Evolutionary conservation across 2,329 filamentous ascomycete species (phyloP), one percentile per base, ranked within the genome.

Genomic region (Zymoseptoria brevis): DNA sequence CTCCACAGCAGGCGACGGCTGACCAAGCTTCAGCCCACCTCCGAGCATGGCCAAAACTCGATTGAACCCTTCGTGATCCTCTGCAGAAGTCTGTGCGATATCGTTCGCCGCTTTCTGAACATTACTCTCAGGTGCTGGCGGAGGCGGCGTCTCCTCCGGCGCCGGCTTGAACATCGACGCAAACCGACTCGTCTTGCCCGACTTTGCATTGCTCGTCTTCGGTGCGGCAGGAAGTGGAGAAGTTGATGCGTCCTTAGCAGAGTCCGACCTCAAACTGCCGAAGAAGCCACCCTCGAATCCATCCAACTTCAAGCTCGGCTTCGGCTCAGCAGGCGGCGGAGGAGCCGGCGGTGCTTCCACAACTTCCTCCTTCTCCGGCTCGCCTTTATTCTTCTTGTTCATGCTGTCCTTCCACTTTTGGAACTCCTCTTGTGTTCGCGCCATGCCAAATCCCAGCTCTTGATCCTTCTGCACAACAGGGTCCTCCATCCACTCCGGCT

Each of bases 331-430:
- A 21, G 67, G 60, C 22, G 62, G 62, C 19, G 60, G 61, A 16
- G 62, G 62, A 4, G 62, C 63, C 2, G 59, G 54, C 8, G 62
- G 54, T 22, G 66, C 24, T 16, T 66, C 61, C 16, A 61, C 60
- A 30, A 55, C 57, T 19, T 55, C 45, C 26, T 59, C 48, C 56
- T 67, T 61, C 24, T 76, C 74, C 9, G 68, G 66, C 41, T 70
- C 59, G 7, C 61, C 60, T 41, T 67, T 67, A 53, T 75, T 79
- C 67, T 79, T 79, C 59, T 80, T 68, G 74, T 89, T 93, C 90
- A 95, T 95, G 64, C 82, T 83, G 67, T 95, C 90, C 81, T 96
- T 96, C 85, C 93, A 96, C 66, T 89, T 89, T 75, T 95, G 87
- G 73, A 96, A 95, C 66, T 96, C 92, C 70, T 95, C 91, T 68